Evolutionary conservation across 2,329 filamentous ascomycete species (phyloP), one percentile per base, ranked within the genome.

Genomic region (Ilyonectria destructans): DNA sequence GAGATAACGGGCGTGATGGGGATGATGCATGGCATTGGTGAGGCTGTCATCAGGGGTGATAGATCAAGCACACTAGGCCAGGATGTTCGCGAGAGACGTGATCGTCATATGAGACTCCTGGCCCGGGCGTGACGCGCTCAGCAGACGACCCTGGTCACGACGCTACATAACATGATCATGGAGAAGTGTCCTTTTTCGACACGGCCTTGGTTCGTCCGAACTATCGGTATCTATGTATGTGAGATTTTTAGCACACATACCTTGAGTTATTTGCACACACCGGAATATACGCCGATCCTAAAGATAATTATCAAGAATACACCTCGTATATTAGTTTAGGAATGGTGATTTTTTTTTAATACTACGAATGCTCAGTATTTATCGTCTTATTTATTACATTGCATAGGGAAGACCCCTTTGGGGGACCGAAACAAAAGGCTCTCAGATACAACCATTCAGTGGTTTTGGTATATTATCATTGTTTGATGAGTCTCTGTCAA

Each of bases 51-150:
- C 46, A 48, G 40, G 40, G 29, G 40, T n/a, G 9, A 2, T 56
- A 37, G 37, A 51, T 55, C 55, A 29, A 19, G 10, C 23, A 23
- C 31, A 31, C 26, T 31, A 17, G 31, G 29, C 21, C 15, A 58
- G 52, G 51, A 51, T 15, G 10, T 21, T 19, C 37, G 33, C 33
- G 45, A 63, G 29, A 49, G 51, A 52, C 52, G 45, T 63, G 61
- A 43, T 58, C 15, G 54, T 58, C 52, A 43, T 35, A 65, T 55
- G 55, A 65, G 62, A 60, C 49, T 55, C 21, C 29, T 62, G 37
- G 49, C 35, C 40, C n/a, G 31, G 37, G 49, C 37, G 51, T 19
- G 29, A 26, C 40, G 37, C 12, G 9, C n/a, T 26, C 31, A 45
- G 17, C 48, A 1, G 8, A 55, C 9, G 2, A 46, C 31, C 23